Conservation (phyloP, 1,139 yeast species). For the Candida sp. region DNA sequence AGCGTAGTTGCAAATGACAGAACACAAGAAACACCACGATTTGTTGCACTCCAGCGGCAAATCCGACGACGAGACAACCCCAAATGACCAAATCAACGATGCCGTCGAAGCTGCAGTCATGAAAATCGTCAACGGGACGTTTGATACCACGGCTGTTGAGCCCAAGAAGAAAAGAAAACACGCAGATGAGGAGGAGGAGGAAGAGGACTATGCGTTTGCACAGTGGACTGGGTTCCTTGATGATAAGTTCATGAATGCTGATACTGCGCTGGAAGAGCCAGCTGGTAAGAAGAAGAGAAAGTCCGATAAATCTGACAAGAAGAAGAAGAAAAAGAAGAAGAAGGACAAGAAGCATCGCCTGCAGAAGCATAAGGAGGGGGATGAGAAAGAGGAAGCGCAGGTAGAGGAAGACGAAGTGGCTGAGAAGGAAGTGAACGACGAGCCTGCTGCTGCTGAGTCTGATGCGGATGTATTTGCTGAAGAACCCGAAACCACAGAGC, state of each 20-base stretch:
- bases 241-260: conserved; percentile 23
- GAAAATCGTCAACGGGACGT: conserved; percentile 67
- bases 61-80: conserved; percentile 19
- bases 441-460: not conserved
- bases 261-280: not conserved
- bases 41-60: conserved; percentile 4
- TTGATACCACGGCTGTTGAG: conserved; percentile 26
- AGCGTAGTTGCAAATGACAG: conserved; percentile 16
- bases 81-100: conserved; percentile 48
- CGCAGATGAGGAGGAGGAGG: conserved; percentile 8
- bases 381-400: conserved; percentile 21
- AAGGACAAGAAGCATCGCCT: not conserved
- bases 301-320: not conserved
- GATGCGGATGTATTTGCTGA: conserved; percentile 38
- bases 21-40: conserved; percentile 49
- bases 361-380: not conserved
- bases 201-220: conserved; percentile 46
- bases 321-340: conserved; percentile 4
- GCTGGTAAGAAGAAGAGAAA: not conserved
- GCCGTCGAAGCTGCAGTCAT: conserved; percentile 79
- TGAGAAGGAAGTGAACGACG: conserved; percentile 68
- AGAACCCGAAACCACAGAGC: conserved; percentile 43
- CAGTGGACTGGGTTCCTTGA: conserved; percentile 60
- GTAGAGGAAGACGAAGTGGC: conserved; percentile 62
- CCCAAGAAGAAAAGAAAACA: conserved; percentile 17